Evolutionary conservation across 1,284 basidiomycete genomes (phyloP).

Genomic region (Hypsizygus ulmarius): DNA sequence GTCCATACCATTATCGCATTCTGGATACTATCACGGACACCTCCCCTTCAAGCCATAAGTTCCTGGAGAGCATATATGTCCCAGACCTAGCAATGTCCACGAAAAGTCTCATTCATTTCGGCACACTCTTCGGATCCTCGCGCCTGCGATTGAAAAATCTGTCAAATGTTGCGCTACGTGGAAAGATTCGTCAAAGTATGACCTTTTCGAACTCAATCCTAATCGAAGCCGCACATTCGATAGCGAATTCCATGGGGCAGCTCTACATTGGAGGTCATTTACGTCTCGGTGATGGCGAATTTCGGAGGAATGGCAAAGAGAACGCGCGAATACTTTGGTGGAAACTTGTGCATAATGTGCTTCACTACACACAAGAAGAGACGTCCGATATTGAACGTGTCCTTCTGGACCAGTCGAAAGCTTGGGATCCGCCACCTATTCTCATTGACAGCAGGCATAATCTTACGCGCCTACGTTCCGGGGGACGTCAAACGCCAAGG

Average conservation of each 20-base stretch:
- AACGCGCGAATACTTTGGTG: constrained; percentile 56
- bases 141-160: constrained; percentile 50
- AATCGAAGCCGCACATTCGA: constrained; percentile 36
- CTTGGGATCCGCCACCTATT: background rate
- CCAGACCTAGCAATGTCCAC: constrained; percentile 35
- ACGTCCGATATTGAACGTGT: constrained; percentile 38
- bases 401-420: constrained; percentile 2
- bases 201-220: constrained; percentile 49
- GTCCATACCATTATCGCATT: constrained; percentile 64
- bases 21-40: constrained; percentile 47
- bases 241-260: constrained; percentile 46
- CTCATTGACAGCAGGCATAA: background rate
- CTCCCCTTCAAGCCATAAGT: constrained; percentile 36
- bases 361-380: constrained; percentile 39
- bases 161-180: constrained; percentile 40
- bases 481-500: constrained; percentile 2
- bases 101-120: constrained; percentile 56
- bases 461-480: background rate
- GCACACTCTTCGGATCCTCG: constrained; percentile 68
- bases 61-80: constrained; percentile 43
- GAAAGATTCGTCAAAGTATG: constrained; percentile 51
- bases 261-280: constrained; percentile 64
- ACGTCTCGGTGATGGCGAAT: constrained; percentile 64
- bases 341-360: constrained; percentile 46
- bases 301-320: constrained; percentile 39